Evolutionary conservation across 225 moss, liverwort and hornwort species (phyloP), one percentile per base, ranked within the genome.

Genomic region (Neckera pumila): DNA sequence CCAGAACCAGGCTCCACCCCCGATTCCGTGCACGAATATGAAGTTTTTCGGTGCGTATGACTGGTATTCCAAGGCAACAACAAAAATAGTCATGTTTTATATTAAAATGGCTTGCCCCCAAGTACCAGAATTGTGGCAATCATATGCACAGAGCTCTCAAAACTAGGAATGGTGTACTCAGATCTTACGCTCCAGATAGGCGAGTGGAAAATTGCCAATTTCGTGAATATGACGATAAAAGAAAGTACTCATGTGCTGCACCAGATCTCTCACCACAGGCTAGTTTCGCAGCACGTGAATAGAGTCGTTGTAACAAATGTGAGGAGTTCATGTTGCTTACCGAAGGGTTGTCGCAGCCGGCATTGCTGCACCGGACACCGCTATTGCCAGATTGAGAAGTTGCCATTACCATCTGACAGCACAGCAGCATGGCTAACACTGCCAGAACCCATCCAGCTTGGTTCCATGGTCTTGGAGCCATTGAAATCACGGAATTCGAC

Each of bases 1-100:
- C 89, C 91, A 94, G n/a, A 91, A 91, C 92, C 90, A 94, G 27
- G 93, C 92, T 75, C 93, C 94, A 25, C 93, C 93, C 38, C 91
- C 94, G 9, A 94, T 84, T 38, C 94, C 94, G 83, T 92, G 92
- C 65, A 92, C 94, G 0, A 94, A 69, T 43, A 94, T 87, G 63
- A 94, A 90, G 19, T 83, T 88, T 64, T 66, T 76, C 12, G 88
- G 36, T 38, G 79, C 20, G 59, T 12, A 51, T 5, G 61, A 54
- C 91, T 91, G 80, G 76, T 45, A n/a, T 73, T 38, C 11, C 58
- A 31, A 65, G 26, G 59, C 59, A 15, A 54, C 31, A 84, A 60
- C 33, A 61, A 45, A 56, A 79, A 64, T 23, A 31, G 78, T 78
- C 86, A 79, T 38, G 22, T 5, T 65, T 43, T 13, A 17, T 7